A percentile compares a stretch with the other conserved stretches of the same genome.
These are phyloP conservation scores for Colletotrichum sp. DNA, from an alignment of 2,329 filamentous ascomycete species.

Conservation along the genomic window DNA sequence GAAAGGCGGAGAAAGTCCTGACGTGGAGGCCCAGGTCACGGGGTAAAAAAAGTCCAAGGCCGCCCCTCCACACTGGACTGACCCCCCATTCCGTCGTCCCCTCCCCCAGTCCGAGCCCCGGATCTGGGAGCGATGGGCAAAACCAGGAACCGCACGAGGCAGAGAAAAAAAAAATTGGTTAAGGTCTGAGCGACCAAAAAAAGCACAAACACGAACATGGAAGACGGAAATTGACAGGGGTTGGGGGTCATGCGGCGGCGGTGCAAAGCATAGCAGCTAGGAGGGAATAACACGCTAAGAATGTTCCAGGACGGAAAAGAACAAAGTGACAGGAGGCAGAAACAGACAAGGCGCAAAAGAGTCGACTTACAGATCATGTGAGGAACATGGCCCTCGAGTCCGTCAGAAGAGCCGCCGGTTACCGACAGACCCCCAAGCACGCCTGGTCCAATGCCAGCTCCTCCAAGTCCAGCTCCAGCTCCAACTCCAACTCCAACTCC, in stretches of 20 bases:
- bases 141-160: slow-evolving; percentile 21
- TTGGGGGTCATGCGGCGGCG: neutral
- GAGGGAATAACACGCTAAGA: neutral
- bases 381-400: slow-evolving; percentile 48
- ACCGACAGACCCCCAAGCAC: slow-evolving; percentile 13
- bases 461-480: slow-evolving; percentile 14
- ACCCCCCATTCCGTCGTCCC: slow-evolving; percentile 1
- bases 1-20: slow-evolving; percentile 3
- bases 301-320: neutral
- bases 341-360: neutral
- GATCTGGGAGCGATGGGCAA: slow-evolving; percentile 4
- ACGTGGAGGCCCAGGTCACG: slow-evolving; percentile 19
- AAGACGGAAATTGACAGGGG: neutral
- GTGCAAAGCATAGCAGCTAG: neutral
- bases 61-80: slow-evolving; percentile 8
- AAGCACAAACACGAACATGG: neutral
- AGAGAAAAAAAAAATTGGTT: neutral
- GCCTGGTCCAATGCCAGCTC: slow-evolving; percentile 13
- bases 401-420: slow-evolving; percentile 19
- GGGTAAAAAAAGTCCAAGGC: slow-evolving; percentile 1
- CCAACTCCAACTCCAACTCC: slow-evolving; percentile 7
- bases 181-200: neutral
- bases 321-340: neutral
- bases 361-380: slow-evolving; percentile 53
- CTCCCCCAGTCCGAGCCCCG: slow-evolving; percentile 15